Conservation (phyloP, 2,329 filamentous ascomycete genomes). For the Aureobasidium sp. region DNA sequence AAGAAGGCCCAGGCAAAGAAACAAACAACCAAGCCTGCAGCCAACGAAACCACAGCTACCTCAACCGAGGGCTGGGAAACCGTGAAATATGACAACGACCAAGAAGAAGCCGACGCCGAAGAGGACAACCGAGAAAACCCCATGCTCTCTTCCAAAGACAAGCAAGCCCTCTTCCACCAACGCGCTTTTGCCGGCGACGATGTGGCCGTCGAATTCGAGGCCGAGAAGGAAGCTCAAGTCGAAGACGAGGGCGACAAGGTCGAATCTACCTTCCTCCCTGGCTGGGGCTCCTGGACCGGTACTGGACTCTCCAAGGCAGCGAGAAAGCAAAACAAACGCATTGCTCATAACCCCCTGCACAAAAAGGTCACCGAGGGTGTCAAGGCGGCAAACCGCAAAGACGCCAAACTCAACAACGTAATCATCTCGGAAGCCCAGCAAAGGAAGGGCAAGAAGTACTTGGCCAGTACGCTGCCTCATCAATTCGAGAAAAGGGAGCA, state of each 20-base stretch:
- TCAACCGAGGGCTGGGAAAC: conserved; percentile 40
- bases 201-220: conserved; percentile 70
- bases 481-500: conserved; percentile 82
- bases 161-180: conserved; percentile 64
- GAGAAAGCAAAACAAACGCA: conserved; percentile 52
- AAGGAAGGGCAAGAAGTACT: conserved; percentile 86
- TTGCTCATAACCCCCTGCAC: conserved; percentile 46
- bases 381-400: conserved; percentile 69
- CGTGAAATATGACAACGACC: conserved; percentile 28
- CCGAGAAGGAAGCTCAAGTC: conserved; percentile 66
- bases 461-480: conserved; percentile 77
- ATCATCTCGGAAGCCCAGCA: conserved; percentile 88
- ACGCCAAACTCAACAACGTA: conserved; percentile 73
- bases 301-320: conserved; percentile 69
- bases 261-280: conserved; percentile 77
- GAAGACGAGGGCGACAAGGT: conserved; percentile 77
- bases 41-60: conserved; percentile 24
- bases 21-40: background rate
- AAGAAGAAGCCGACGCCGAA: conserved; percentile 23
- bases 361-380: conserved; percentile 62
- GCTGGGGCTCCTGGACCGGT: conserved; percentile 91
- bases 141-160: conserved; percentile 28
- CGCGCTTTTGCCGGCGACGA: conserved; percentile 83
- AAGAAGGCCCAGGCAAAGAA: conserved; percentile 14
- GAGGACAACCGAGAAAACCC: conserved; percentile 21